These are phyloP conservation scores for Alternaria hordeiaustralica DNA, from an alignment of 2,329 filamentous ascomycete species.

Conservation along the genomic window DNA sequence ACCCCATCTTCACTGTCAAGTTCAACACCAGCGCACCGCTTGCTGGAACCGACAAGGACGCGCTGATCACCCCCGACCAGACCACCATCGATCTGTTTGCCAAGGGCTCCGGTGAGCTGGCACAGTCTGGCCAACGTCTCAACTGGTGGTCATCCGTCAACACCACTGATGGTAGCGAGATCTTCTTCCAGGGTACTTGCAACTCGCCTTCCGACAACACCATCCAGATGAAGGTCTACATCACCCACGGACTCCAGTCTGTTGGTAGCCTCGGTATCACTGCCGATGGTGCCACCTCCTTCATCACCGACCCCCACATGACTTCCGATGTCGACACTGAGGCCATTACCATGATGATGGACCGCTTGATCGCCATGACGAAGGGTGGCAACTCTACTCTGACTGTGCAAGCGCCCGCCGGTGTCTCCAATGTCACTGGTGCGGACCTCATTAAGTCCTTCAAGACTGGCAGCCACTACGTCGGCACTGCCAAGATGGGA, in stretches of 20 bases:
- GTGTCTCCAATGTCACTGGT: slow-evolving; percentile 50
- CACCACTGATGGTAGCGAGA: slow-evolving; percentile 48
- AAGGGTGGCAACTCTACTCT: slow-evolving; percentile 35
- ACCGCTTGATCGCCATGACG: slow-evolving; percentile 52
- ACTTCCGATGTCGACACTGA: slow-evolving; percentile 54
- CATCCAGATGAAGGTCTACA: slow-evolving; percentile 57
- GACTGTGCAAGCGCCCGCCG: slow-evolving; percentile 43
- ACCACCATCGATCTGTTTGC: slow-evolving; percentile 42
- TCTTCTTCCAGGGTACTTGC: slow-evolving; percentile 56
- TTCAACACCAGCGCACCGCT: slow-evolving; percentile 36
- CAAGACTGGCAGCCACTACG: slow-evolving; percentile 48
- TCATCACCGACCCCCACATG: slow-evolving; percentile 59
- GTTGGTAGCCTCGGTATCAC: slow-evolving; percentile 61
- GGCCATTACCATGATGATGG: slow-evolving; percentile 54
- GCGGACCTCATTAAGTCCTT: slow-evolving; percentile 43
- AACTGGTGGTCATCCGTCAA: slow-evolving; percentile 57
- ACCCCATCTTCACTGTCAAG: slow-evolving; percentile 46
- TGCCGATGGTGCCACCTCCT: slow-evolving; percentile 47
- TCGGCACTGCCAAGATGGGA: slow-evolving; percentile 63
- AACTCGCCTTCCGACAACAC: slow-evolving; percentile 47
- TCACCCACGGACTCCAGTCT: slow-evolving; percentile 68
- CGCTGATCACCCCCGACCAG: slow-evolving; percentile 37
- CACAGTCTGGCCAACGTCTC: slow-evolving; percentile 56
- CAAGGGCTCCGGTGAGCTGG: slow-evolving; percentile 50
- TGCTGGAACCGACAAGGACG: slow-evolving; percentile 25